Evolutionary conservation across 495 filamentous ascomycete genomes (phyloP).

Genomic region (Clohesyomyces aquaticus): DNA sequence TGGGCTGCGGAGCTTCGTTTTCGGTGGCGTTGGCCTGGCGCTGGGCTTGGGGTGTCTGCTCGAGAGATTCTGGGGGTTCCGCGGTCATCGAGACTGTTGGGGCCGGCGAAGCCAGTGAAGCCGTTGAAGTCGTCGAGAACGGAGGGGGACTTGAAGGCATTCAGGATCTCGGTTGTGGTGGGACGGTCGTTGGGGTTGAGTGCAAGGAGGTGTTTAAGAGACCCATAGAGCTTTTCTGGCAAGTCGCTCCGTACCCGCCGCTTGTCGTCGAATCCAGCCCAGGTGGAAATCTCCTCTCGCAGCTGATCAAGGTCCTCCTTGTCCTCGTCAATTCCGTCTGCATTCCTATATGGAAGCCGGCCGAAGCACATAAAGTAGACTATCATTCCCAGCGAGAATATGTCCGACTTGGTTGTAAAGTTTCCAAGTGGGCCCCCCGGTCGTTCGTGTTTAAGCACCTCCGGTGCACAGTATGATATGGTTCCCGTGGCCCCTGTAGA

Average conservation of each 20-base stretch:
- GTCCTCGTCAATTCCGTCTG: conserved; percentile 85
- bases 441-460: conserved; percentile 74
- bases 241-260: conserved; percentile 73
- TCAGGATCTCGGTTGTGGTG: conserved; percentile 84
- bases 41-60: conserved; percentile 37
- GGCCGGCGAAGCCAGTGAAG: conserved; percentile 23
- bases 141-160: conserved; percentile 73
- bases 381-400: conserved; percentile 97
- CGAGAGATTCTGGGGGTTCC: conserved; percentile 35
- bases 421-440: conserved; percentile 77
- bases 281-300: conserved; percentile 81
- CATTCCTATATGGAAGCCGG: conserved; percentile 79
- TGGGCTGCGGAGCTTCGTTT: conserved; percentile 35
- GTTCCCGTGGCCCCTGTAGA: conserved; percentile 95
- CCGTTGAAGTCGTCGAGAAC: conserved; percentile 56
- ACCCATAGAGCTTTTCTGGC: conserved; percentile 82
- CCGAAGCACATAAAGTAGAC: conserved; percentile 97
- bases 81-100: conserved; percentile 23
- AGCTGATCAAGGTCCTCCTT: conserved; percentile 90
- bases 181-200: conserved; percentile 78
- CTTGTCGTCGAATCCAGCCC: conserved; percentile 83
- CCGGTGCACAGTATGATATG: conserved; percentile 95
- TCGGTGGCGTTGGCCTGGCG: conserved; percentile 31
- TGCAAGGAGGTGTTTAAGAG: conserved; percentile 78
- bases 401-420: conserved; percentile 93